Evolutionary conservation across 352 stramenopile genomes (phyloP), one percentile per base, ranked within the genome.

Genomic region (Phytophthora cactorum): DNA sequence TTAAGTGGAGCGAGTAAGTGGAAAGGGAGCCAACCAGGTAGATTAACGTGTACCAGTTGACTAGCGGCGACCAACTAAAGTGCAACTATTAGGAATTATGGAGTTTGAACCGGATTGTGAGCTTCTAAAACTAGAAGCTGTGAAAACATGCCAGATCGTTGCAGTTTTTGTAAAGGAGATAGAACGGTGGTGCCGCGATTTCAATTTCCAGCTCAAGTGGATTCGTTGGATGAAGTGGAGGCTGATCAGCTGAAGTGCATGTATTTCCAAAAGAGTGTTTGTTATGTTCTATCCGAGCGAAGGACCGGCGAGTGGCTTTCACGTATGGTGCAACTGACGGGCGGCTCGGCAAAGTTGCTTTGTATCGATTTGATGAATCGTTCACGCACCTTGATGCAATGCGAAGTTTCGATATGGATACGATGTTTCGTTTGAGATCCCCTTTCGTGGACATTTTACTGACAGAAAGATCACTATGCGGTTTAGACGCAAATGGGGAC

Each of bases 261-360:
- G 17, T 12, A 5, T 47, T 47, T 28, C 41, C 41, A 11, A 27
- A 47, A 12, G 41, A 22, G 41, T 47, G 41, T 28, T 27, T 28
- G 41, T 11, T 47, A 27, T 47, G 41, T 3, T 47, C 41, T 27
- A 47, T 47, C 15, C 41, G 41, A 47, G 41, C 41, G n/a, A 28
- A 47, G 41, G 41, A 47, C n/a, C 41, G 41, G n/a, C 41, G n/a
- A 47, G n/a, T 47, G 15, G 41, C 41, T 47, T 47, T 47, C 41
- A 28, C 41, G 15, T 47, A 28, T 28, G 41, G 41, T 28, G n/a
- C 41, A 47, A 27, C 7, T 12, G 15, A 12, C 15, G 15, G 41
- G 3, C n/a, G 12, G 3, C 41, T 47, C 28, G 41, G 41, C 5
- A 4, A 5, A 8, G 41, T 47, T 11, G 15, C n/a, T 10, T 5